These are phyloP conservation scores for Pulveroboletus frians DNA, from an alignment of 768 basidiomycete genomes.

Conservation along the genomic window DNA sequence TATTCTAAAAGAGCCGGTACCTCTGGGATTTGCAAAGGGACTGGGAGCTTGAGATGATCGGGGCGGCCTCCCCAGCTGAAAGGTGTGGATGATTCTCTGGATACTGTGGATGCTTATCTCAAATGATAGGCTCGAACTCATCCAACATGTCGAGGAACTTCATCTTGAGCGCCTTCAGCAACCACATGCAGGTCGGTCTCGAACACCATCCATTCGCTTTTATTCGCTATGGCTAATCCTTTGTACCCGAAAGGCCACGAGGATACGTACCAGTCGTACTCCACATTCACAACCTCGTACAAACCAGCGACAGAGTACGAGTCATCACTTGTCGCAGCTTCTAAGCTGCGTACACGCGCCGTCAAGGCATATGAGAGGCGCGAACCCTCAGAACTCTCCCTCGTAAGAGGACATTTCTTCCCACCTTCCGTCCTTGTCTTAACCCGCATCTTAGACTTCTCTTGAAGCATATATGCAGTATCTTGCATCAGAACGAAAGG, in stretches of 20 bases:
- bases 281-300: conserved; percentile 80
- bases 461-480: conserved; percentile 61
- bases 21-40: conserved; percentile 71
- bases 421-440: conserved; percentile 4
- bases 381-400: conserved; percentile 53
- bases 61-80: conserved; percentile 40
- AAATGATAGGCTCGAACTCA: conserved; percentile 35
- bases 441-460: conserved; percentile 30
- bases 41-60: conserved; percentile 68
- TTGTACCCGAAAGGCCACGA: conserved; percentile 55
- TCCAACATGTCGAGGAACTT: conserved; percentile 51
- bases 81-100: conserved; percentile 33
- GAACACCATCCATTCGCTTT: background rate
- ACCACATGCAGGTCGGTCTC: conserved; percentile 63
- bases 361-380: conserved; percentile 58
- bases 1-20: conserved; percentile 49
- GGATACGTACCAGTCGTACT: conserved; percentile 80
- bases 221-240: background rate
- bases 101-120: background rate
- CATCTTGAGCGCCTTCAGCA: conserved; percentile 65
- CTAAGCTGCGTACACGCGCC: conserved; percentile 60
- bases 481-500: conserved; percentile 55
- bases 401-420: conserved; percentile 41
- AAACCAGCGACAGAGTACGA: conserved; percentile 77
- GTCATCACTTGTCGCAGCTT: conserved; percentile 65